phyloP scores from a whole-genome alignment of 345 rosid species.

The Euphorbia lathyris region DNA sequence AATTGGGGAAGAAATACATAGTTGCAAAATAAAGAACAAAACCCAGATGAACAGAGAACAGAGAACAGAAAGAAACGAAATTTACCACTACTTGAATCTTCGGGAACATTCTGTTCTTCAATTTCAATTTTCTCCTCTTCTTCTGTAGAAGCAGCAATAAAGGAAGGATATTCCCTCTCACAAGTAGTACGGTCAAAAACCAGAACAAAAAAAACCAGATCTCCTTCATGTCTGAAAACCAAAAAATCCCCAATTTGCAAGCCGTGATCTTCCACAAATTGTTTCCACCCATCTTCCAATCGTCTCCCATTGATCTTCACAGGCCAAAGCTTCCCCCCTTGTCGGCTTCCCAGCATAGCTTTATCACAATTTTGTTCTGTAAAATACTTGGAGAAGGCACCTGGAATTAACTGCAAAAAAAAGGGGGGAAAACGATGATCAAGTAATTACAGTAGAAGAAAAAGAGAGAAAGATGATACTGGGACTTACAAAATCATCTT shows the following conservation, averaged over 20 bases:
- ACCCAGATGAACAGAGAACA: neutral
- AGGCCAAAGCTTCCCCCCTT: slow-evolving; percentile 11
- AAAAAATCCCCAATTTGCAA: too few relatives aligned
- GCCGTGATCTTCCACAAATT: too few relatives aligned
- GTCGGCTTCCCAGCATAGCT: slow-evolving; percentile 9
- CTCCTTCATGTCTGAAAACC: too few relatives aligned
- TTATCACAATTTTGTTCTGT: neutral
- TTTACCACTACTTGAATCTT: neutral
- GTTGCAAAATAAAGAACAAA: too few relatives aligned
- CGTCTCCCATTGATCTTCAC: slow-evolving; percentile 9
- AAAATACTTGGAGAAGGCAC: slow-evolving; percentile 9
- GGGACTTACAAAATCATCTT: slow-evolving; percentile 4
- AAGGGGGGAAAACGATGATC: too few relatives aligned
- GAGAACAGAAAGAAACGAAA: neutral
- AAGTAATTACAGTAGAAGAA: neutral
- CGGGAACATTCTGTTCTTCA: neutral
- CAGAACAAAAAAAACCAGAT: too few relatives aligned
- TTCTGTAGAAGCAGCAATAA: too few relatives aligned
- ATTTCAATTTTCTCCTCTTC: neutral
- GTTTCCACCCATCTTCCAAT: slow-evolving; percentile 21
- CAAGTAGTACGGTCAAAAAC: too few relatives aligned
- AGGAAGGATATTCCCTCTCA: too few relatives aligned
- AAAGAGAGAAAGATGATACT: neutral
- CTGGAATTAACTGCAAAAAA: slow-evolving; percentile 18
- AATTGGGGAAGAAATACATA: too few relatives aligned